Evolutionary conservation across 805 yeast genomes (phyloP).

Genomic region (Zygotorulaspora chibaensis): DNA sequence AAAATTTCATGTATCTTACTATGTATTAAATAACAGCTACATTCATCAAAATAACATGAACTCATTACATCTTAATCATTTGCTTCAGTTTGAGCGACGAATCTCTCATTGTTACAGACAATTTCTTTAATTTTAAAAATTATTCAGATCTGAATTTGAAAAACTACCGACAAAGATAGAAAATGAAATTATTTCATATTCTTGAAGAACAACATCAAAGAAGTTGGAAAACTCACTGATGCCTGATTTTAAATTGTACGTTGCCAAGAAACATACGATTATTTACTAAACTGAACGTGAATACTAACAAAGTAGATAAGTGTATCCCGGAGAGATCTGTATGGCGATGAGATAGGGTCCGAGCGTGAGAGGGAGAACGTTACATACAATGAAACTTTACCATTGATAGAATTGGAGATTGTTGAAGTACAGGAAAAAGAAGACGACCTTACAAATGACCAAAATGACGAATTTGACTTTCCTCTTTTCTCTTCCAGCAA

Average conservation of each 20-base stretch:
- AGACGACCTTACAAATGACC: slow-evolving; percentile 3
- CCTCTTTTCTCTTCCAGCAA: slow-evolving; percentile 28
- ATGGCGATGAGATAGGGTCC: slow-evolving; percentile 14
- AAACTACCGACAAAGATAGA: background rate
- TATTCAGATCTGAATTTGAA: background rate
- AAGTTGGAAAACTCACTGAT: slow-evolving; percentile 1
- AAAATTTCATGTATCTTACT: slow-evolving; percentile 5
- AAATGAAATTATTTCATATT: no score
- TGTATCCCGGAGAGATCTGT: slow-evolving; percentile 24
- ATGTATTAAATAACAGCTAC: slow-evolving; percentile 2
- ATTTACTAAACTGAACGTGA: background rate
- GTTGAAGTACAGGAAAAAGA: slow-evolving; percentile 20
- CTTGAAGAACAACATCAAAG: no score
- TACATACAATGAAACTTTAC: slow-evolving; percentile 6
- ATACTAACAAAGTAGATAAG: slow-evolving; percentile 11
- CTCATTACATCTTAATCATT: background rate
- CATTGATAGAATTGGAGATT: slow-evolving; percentile 33
- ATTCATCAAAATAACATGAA: background rate
- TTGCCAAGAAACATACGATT: background rate
- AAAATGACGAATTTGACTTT: slow-evolving; percentile 28
- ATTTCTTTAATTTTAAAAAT: background rate
- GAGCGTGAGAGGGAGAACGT: slow-evolving; percentile 2
- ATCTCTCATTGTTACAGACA: no score
- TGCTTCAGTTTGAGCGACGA: background rate
- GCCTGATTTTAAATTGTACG: slow-evolving; percentile 18